Conservation (phyloP, 148 eudicot genomes). For the Rhododendron simsii region DNA sequence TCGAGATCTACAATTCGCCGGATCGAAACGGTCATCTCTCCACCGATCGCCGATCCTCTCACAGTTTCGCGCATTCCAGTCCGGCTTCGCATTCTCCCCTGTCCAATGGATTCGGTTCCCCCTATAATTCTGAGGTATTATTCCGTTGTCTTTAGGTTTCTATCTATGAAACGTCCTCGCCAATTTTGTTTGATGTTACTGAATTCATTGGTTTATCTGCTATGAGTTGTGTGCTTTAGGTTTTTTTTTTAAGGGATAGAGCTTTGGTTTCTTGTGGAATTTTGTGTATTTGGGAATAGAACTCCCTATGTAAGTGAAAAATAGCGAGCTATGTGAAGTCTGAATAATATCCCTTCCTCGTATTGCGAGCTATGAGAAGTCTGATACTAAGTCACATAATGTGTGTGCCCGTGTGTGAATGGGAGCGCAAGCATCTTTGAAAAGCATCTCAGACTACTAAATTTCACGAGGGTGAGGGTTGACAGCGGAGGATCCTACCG, state of each 20-base stretch:
- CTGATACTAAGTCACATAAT: neutral
- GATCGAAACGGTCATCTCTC: conserved; percentile 28
- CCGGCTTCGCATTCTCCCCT: conserved; percentile 38
- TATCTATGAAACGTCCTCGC: neutral
- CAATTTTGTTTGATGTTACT: neutral
- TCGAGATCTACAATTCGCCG: conserved; percentile 36
- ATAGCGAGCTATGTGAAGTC: neutral
- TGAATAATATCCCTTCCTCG: neutral
- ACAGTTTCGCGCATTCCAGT: conserved; percentile 36
- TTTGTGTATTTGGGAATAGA: neutral
- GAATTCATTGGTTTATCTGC: neutral
- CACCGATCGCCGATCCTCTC: conserved; percentile 54
- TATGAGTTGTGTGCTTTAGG: neutral
- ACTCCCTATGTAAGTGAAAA: neutral
- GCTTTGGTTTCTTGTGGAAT: neutral
- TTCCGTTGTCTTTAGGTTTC: neutral
- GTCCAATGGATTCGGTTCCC: conserved; percentile 56
- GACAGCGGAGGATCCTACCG: neutral
- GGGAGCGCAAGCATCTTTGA: too few species aligned
- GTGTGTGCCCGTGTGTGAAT: neutral
- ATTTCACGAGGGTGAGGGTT: neutral
- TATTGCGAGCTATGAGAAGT: neutral
- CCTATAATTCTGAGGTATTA: conserved; percentile 50
- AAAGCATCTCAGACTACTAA: neutral
- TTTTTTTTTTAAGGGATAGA: neutral